Evolutionary conservation across 257 asterid genomes (phyloP).

Genomic region (Scutellaria galericulata): DNA sequence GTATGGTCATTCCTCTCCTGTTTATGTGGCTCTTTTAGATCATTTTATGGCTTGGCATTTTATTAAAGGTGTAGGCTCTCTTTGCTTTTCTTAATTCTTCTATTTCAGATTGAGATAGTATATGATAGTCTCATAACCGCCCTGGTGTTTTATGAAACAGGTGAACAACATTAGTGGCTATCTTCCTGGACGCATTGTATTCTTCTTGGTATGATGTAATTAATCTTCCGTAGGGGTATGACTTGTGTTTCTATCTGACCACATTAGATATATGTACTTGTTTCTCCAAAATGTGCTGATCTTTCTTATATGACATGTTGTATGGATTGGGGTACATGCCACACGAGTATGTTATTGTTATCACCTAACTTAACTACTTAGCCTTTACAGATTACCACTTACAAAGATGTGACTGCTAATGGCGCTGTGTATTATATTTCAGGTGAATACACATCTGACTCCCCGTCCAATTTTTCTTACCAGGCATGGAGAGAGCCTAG

Average conservation of each 20-base stretch:
- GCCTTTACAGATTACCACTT: background rate
- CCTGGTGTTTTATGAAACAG: slow-evolving; percentile 51
- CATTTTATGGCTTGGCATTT: slow-evolving; percentile 25
- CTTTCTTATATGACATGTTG: slow-evolving; percentile 17
- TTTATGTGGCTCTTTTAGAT: slow-evolving; percentile 13
- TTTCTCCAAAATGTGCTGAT: slow-evolving; percentile 20
- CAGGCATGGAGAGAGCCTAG: slow-evolving; percentile 96
- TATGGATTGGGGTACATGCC: slow-evolving; percentile 3
- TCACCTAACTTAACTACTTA: slow-evolving; percentile 9
- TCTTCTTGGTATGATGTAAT: slow-evolving; percentile 81
- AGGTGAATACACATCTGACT: slow-evolving; percentile 98
- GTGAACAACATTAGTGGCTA: slow-evolving; percentile 98
- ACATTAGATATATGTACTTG: background rate
- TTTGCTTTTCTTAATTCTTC: slow-evolving; percentile 1
- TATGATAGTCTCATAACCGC: slow-evolving; percentile 16
- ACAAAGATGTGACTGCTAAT: slow-evolving; percentile 29
- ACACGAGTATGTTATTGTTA: background rate
- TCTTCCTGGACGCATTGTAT: slow-evolving; percentile 98
- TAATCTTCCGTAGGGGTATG: slow-evolving; percentile 28
- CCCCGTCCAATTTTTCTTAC: slow-evolving; percentile 99
- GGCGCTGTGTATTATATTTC: slow-evolving; percentile 35
- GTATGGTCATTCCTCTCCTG: slow-evolving; percentile 1
- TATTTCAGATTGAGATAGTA: background rate
- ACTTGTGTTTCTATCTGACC: slow-evolving; percentile 15
- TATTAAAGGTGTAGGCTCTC: slow-evolving; percentile 11